A percentile compares a stretch with the other conserved stretches of the same genome.
Conservation (phyloP, 164 flowering plant species). For the Magnolia sinica region DNA sequence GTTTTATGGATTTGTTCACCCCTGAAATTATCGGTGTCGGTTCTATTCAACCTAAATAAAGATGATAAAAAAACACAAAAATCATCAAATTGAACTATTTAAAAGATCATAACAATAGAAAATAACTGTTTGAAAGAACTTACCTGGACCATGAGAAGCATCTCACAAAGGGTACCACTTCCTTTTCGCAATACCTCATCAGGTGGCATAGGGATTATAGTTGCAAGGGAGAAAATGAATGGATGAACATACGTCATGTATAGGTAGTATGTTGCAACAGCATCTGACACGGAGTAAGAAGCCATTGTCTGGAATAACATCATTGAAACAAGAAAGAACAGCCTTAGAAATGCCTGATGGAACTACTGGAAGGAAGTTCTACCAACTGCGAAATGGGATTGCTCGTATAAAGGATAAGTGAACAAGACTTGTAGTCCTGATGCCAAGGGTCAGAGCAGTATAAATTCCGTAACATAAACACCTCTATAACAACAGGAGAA, state of each 20-base stretch:
- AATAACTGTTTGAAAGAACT: constrained; percentile 18
- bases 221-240: constrained; percentile 95
- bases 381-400: no score
- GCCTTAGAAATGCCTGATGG: constrained; percentile 9
- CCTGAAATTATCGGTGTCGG: neutral
- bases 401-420: neutral
- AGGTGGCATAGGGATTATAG: constrained; percentile 99
- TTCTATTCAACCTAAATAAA: neutral
- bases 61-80: neutral
- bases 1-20: neutral
- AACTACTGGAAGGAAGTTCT: neutral
- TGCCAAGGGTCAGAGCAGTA: neutral
- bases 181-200: constrained; percentile 99
- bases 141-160: constrained; percentile 99
- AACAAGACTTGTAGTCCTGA: neutral
- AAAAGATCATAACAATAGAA: constrained; percentile 2
- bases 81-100: neutral
- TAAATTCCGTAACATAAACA: neutral
- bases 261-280: constrained; percentile 93
- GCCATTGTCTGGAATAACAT: constrained; percentile 82
- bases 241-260: constrained; percentile 99
- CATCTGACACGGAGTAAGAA: constrained; percentile 99
- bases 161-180: constrained; percentile 99
- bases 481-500: neutral
- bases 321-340: constrained; percentile 8